Conservation (phyloP, 306 rosid species). For the Hippophae rhamnoides region DNA sequence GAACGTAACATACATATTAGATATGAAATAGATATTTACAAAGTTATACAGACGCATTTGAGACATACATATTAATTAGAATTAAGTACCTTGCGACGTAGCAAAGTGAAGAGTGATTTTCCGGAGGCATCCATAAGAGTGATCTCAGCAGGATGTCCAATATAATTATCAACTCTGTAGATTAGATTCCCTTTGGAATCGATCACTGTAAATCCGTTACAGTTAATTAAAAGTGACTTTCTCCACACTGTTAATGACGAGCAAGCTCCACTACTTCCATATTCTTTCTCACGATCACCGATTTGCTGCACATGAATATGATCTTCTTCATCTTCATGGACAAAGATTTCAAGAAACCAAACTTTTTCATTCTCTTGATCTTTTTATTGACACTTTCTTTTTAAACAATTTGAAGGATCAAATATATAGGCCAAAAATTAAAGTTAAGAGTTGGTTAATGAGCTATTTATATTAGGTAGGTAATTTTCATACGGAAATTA, state of each 20-base stretch:
- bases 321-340: constrained; percentile 39
- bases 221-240: constrained; percentile 57
- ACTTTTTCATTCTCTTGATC: constrained; percentile 18
- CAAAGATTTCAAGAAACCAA: constrained; percentile 35
- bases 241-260: constrained; percentile 65
- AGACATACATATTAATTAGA: no score
- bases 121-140: constrained; percentile 80
- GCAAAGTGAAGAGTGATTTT: constrained; percentile 54
- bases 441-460: no score
- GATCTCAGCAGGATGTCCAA: constrained; percentile 45
- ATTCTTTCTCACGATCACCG: constrained; percentile 6
- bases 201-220: constrained; percentile 80
- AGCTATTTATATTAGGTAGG: no score
- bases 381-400: constrained; percentile 5
- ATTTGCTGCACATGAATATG: neutral
- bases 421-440: no score
- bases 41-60: no score
- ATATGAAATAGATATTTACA: no score
- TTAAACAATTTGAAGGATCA: neutral
- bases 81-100: constrained; percentile 45
- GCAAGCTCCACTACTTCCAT: constrained; percentile 13
- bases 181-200: constrained; percentile 62
- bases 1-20: no score
- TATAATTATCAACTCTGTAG: constrained; percentile 75
- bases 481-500: no score